Evolutionary conservation across 2,329 filamentous ascomycete species (phyloP).

Genomic region (Neophaeococcomyces mojaviensis): DNA sequence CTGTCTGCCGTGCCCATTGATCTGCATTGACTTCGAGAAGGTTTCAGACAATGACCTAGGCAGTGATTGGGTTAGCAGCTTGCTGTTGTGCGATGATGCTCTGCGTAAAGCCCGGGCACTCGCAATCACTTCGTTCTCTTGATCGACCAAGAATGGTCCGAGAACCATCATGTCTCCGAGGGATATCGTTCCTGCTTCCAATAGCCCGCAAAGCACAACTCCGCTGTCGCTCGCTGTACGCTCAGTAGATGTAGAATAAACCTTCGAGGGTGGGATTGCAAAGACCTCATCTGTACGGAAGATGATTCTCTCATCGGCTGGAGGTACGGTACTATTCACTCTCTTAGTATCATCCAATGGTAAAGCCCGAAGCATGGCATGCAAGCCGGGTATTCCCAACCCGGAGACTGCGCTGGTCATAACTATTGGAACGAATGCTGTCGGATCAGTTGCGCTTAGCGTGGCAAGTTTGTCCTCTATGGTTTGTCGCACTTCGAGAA

Average conservation of each 20-base stretch:
- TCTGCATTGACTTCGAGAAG: constrained; percentile 5
- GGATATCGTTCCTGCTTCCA: constrained; percentile 69
- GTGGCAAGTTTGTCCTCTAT: constrained; percentile 48
- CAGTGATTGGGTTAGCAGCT: background rate
- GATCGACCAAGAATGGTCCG: constrained; percentile 58
- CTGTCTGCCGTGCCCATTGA: background rate
- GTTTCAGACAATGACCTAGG: constrained; percentile 6
- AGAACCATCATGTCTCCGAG: constrained; percentile 72
- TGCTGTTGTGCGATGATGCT: constrained; percentile 2
- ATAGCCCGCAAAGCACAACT: constrained; percentile 74
- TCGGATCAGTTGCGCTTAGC: constrained; percentile 32
- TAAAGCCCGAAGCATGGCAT: constrained; percentile 70
- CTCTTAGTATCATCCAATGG: constrained; percentile 35
- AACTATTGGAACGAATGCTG: constrained; percentile 65
- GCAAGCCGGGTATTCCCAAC: constrained; percentile 69
- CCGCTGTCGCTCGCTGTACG: constrained; percentile 44
- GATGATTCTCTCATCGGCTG: constrained; percentile 30
- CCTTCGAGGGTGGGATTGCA: constrained; percentile 59
- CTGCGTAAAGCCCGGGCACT: background rate
- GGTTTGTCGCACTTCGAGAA: constrained; percentile 46
- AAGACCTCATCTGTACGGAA: constrained; percentile 93
- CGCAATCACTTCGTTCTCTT: constrained; percentile 6
- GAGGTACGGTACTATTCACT: background rate
- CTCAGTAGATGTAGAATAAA: constrained; percentile 32
- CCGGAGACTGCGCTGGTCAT: constrained; percentile 83